Base-by-base conservation (phyloP, 768 basidiomycete species). In the Lactarius indigo region DNA sequence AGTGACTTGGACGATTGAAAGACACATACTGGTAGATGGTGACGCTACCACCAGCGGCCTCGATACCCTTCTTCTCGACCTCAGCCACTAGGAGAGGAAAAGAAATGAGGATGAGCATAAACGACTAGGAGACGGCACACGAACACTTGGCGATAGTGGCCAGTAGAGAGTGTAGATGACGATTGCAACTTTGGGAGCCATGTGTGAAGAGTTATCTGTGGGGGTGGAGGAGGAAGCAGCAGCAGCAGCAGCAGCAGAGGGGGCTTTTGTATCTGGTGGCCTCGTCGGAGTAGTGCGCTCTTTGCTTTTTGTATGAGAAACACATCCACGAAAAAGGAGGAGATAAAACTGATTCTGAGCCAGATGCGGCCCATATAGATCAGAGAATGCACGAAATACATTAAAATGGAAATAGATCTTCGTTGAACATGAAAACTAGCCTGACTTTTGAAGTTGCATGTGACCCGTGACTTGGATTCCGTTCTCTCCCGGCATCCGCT, bases 151-250 rank as follows among this genome's bases (percentile, higher is more conserved):
- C 83, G 75, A 92, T 84, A n/a, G 75, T 92, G 91, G 69, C 88
- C 88, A n/a, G 74, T 88, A 90, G 79, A 90, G 76, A 23, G 87
- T 77, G 78, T 91, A 92, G 76, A 91, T 86, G 71, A 91, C 69
- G 71, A 91, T 89, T 62, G 88, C 88, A 69, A 90, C 76, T 69
- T 75, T 83, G 30, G 89, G 87, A 59, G 80, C 68, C 68, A 59
- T 59, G 28, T 59, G 23, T 56, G 64, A 54, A 2, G 37, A 50
- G 39, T 64, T 8, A 28, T 64, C 20, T 31, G 57, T 41, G 41
- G 63, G 57, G 64, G 60, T 15, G 59, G 47, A 26, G 33, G 57
- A 20, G 3, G 69, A 28, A 39, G 63, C 28, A 12, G 61, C 30
- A 12, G 54, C 37, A 10, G 64, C 35, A 35, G 66, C 57, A n/a